Percentiles rank a stretch among this genome's conserved stretches.
phyloP scores from a whole-genome alignment of 345 rosid species.

The Heritiera littoralis region DNA sequence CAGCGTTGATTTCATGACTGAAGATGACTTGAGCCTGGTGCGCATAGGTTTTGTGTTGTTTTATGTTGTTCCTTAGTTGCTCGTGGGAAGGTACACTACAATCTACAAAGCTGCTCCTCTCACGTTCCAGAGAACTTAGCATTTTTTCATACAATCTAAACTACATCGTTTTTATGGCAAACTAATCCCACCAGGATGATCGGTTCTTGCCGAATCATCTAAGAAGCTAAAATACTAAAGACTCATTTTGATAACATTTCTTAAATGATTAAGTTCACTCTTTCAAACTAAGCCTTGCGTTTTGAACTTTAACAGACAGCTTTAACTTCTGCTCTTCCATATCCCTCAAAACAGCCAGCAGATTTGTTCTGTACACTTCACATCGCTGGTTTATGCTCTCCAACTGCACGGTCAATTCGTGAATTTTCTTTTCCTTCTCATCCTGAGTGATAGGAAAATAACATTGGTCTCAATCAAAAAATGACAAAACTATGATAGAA shows the following conservation, averaged over 20 bases:
- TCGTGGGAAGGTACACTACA: no score
- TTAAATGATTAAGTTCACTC: slow-evolving; percentile 36
- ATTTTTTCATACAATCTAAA: background rate
- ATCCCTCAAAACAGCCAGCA: slow-evolving; percentile 71
- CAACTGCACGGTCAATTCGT: slow-evolving; percentile 58
- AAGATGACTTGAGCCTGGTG: no score
- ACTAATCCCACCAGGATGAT: background rate
- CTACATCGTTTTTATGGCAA: background rate
- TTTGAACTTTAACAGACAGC: slow-evolving; percentile 80
- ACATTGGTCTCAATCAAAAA: background rate
- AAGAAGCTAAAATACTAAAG: background rate
- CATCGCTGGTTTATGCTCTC: slow-evolving; percentile 65
- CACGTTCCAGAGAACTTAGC: background rate
- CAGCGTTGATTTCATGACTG: no score
- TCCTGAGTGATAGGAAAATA: slow-evolving; percentile 37
- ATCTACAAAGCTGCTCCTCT: background rate
- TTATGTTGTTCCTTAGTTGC: no score
- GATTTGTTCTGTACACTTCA: slow-evolving; percentile 65
- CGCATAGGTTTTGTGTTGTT: no score
- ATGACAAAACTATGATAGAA: background rate
- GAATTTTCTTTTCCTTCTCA: slow-evolving; percentile 68
- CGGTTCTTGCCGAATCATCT: background rate
- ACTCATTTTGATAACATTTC: background rate
- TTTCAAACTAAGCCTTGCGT: slow-evolving; percentile 76
- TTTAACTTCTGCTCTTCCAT: slow-evolving; percentile 88